Conservation (phyloP, 2,329 filamentous ascomycete genomes). For the Keithomyces neogunnii region DNA sequence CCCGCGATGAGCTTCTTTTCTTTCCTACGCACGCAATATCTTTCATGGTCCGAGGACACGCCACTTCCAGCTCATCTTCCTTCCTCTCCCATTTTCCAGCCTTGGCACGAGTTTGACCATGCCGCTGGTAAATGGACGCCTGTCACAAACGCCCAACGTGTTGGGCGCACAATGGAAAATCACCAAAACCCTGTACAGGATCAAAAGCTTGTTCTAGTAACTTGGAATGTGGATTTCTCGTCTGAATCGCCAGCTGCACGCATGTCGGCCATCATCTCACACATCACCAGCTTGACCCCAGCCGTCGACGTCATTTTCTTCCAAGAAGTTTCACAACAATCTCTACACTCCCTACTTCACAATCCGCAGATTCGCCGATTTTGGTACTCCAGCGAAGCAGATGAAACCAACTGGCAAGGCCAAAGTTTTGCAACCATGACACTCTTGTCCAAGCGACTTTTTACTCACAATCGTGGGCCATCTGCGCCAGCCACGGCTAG, state of each 20-base stretch:
- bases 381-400: conserved; percentile 24
- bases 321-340: conserved; percentile 22
- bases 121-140: background rate
- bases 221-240: background rate
- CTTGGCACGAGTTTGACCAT: background rate
- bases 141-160: background rate
- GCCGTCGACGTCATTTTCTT: conserved; percentile 24
- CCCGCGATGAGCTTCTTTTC: background rate
- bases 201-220: background rate
- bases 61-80: background rate
- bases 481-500: background rate
- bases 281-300: conserved; percentile 10
- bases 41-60: background rate
- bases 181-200: background rate
- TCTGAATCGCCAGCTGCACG: background rate
- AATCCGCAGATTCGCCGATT: conserved; percentile 5
- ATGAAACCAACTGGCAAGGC: conserved; percentile 13
- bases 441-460: conserved; percentile 19
- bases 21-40: background rate
- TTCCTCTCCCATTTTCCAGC: background rate
- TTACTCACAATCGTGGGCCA: conserved; percentile 8
- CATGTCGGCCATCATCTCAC: conserved; percentile 16
- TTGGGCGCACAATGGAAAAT: background rate
- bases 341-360: conserved; percentile 15
- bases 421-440: conserved; percentile 19